Base-by-base conservation (phyloP, 805 yeast species). In the Nakazawaea sp. region DNA sequence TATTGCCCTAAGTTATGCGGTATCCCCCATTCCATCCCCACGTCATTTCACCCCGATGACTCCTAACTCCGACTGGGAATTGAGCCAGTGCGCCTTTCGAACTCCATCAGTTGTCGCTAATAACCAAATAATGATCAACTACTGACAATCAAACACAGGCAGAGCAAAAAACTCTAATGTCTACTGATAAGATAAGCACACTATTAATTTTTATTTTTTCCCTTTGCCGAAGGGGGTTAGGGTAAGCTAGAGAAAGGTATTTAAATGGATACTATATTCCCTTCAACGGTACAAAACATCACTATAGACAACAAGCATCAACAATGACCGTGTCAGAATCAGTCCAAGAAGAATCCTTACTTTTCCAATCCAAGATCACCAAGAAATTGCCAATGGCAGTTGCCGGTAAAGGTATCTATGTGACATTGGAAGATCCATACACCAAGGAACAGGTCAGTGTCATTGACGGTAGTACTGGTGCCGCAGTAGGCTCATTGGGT, bases 401-500 rank as follows among this genome's bases (percentile, higher is more conserved):
- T 24, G 59, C 52, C n/a, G 72, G 73, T 32, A 52, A 62, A 30
- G 77, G 76, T 25, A 45, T 55, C 34, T 55, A 53, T 45, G 53
- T 72, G 44, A 58, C 60, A 13, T 52, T 68, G 26, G 63, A 60
- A 42, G 70, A 68, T 40, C 66, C 67, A 20, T 50, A 56, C 25
- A 66, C 69, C 16, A 64, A 62, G 32, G 56, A 58, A 29, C 47
- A 51, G 31, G 48, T 41, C 11, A 49, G 50, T n/a, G 43, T 64
- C 13, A 45, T 66, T 33, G 75, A 69, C 50, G 74, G 62, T 18
- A 52, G 56, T 45, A 65, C 72, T n/a, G 75, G 75, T 44, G 76
- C 75, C n/a, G 75, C 76, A 13, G 76, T 70, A 26, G 68, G 66
- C 17, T 61, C 71, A 4, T 46, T 69, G 12, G 75, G 75, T 19